Base-by-base conservation (phyloP, 164 flowering plant species). In the Stephania japonica region DNA sequence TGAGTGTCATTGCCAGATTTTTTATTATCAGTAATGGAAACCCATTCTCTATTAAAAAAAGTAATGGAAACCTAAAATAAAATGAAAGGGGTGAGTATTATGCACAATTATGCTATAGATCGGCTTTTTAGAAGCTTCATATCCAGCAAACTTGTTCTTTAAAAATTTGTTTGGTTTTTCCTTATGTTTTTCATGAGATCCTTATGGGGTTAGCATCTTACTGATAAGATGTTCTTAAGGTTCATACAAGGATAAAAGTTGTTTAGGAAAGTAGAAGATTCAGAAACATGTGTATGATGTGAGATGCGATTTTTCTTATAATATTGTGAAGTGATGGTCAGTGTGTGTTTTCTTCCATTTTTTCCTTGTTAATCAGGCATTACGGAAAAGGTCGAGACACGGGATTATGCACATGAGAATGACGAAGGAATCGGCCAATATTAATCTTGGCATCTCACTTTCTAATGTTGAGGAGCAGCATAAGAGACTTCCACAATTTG, bases 401-500 rank as follows among this genome's bases (percentile, higher is more conserved):
- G 82, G 73, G 47, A 73, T 77, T 43, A 62, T 78, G 72, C 69
- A 56, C 42, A 70, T 56, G 70, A 82, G 85, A 42, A 50, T 79
- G 25, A 68, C 80, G 63, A 81, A 71, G 68, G 86, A 81, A 67
- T 75, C 85, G 42, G 73, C 81, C 68, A 53, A 53, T 63, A 70
- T 69, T 69, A 72, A 80, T 65, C 56, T 42, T 67, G 70, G 72
- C 67, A 69, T 41, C 41, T 73, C 75, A 68, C 75, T 76, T 65
- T 76, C 67, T 68, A 70, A 47, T 68, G 69, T 38, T 42, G 79
- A 80, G 69, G 81, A 76, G 75, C 77, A 77, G 78, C 79, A 38
- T n/a, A 76, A 78, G 75, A 79, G 75, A 49, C 75, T 87, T 78
- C 86, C 91, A 76, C 83, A 86, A 70, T 84, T 86, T 81, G 74